Base-by-base conservation (phyloP, 2,329 filamentous ascomycete species). In the Massarina eburnea region DNA sequence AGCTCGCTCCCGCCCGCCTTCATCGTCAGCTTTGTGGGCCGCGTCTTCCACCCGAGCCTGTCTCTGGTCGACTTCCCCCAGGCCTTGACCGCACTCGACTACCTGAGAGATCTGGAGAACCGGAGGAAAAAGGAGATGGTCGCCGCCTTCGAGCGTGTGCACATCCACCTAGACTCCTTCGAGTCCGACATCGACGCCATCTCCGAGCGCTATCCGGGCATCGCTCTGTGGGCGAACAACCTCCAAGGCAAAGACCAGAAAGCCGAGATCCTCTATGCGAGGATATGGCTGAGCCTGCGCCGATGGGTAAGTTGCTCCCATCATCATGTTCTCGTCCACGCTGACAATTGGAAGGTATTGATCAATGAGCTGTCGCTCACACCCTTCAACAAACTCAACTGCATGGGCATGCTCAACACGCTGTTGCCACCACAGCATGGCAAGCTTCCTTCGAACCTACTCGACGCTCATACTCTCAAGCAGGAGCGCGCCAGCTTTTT, bases 391-490 rank as follows among this genome's bases (percentile, higher is more conserved):
- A 84, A 83, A 64, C 75, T 79, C 57, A 85, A 85, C 62, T 84
- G 83, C 60, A 75, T 85, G 52, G 83, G 81, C 42, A 83, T 86
- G 77, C 77, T 86, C 40, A 86, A 86, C 68, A 86, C 83, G 8
- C 72, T 86, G 22, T 82, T 85, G 52, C 83, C 83, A 7, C 82
- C 83, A 2, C 73, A 78, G 33, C 43, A 48, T 21, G 52, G 54
- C 12, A 65, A 56, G 39, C 51, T 62, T 34, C 80, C 78, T 4
- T 81, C 80, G 8, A 68, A 74, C 21, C 75, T 79, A 41, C 64
- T 85, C 46, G 80, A 76, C 8, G 64, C 71, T 3, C 65, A 75
- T 20, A 73, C 78, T 6, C 71, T 86, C 43, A 75, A 76, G 46
- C 70, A 72, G 10, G 81, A 86, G 57, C 79, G 83, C n/a, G 75